Conservation (phyloP, 2,329 filamentous ascomycete species). For the Fusarium devonianum region DNA sequence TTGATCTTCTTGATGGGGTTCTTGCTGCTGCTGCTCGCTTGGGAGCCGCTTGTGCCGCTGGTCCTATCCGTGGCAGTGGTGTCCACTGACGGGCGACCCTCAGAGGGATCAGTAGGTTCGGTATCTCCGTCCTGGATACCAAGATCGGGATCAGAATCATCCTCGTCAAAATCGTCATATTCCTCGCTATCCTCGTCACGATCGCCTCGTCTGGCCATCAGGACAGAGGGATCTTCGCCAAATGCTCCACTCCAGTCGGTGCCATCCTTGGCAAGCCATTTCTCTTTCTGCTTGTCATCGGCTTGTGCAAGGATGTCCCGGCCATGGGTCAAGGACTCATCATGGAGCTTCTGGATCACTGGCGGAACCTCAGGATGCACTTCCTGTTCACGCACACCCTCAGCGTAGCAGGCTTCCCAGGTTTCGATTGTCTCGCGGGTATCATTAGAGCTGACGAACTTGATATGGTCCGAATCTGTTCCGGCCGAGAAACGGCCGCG, state of each 20-base stretch:
- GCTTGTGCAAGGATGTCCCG: slow-evolving; percentile 81
- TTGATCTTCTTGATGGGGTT: slow-evolving; percentile 66
- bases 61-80: slow-evolving; percentile 49
- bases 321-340: slow-evolving; percentile 78
- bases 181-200: slow-evolving; percentile 48
- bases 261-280: slow-evolving; percentile 81
- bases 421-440: slow-evolving; percentile 92
- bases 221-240: slow-evolving; percentile 72
- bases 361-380: slow-evolving; percentile 79
- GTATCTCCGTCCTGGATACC: slow-evolving; percentile 65
- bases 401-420: slow-evolving; percentile 89
- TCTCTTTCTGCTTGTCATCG: slow-evolving; percentile 73
- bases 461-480: slow-evolving; percentile 84
- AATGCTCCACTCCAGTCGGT: slow-evolving; percentile 90
- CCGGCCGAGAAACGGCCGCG: slow-evolving; percentile 85
- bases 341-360: slow-evolving; percentile 77
- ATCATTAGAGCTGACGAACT: slow-evolving; percentile 86
- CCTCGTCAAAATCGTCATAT: slow-evolving; percentile 51
- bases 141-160: slow-evolving; percentile 57
- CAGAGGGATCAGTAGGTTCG: slow-evolving; percentile 40
- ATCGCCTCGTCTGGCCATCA: slow-evolving; percentile 48
- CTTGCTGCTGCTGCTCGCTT: slow-evolving; percentile 49
- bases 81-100: slow-evolving; percentile 50
- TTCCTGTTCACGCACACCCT: slow-evolving; percentile 78
- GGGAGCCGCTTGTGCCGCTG: slow-evolving; percentile 43